Evolutionary conservation across 225 moss, liverwort and hornwort species (phyloP).

Genomic region (Asterella californica): DNA sequence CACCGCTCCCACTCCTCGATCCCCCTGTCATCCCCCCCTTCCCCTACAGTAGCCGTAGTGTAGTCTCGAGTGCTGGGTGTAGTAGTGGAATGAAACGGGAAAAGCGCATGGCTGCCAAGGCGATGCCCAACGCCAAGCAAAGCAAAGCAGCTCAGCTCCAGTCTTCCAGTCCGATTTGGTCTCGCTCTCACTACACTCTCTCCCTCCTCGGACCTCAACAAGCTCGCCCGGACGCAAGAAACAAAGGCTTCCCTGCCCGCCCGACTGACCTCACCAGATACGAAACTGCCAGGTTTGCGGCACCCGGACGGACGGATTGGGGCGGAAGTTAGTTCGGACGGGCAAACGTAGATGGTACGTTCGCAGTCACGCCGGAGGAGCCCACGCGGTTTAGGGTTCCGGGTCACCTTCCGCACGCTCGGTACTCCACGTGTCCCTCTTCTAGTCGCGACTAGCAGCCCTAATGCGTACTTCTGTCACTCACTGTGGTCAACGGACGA

Average conservation of each 20-base stretch:
- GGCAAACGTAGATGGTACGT: neutral
- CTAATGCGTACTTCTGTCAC: neutral
- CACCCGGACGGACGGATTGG: slow-evolving; percentile 8
- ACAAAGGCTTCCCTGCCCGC: neutral
- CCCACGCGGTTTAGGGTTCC: slow-evolving; percentile 16
- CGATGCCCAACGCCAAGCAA: neutral
- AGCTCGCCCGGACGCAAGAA: neutral
- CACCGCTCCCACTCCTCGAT: neutral
- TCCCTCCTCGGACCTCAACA: slow-evolving; percentile 2
- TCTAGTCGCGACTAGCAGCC: neutral
- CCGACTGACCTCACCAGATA: neutral
- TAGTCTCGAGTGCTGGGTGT: neutral
- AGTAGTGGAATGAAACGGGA: neutral
- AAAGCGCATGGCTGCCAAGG: neutral
- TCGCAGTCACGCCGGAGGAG: slow-evolving; percentile 2
- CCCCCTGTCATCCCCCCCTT: neutral
- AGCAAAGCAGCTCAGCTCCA: neutral
- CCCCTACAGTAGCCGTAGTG: neutral
- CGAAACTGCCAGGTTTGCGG: neutral
- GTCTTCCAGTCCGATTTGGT: neutral
- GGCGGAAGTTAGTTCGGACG: neutral
- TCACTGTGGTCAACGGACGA: neutral
- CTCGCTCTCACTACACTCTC: neutral
- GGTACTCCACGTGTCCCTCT: neutral
- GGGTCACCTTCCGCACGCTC: neutral